Base-by-base conservation (phyloP, 2,329 filamentous ascomycete species). In the Xylariaceae sp. region DNA sequence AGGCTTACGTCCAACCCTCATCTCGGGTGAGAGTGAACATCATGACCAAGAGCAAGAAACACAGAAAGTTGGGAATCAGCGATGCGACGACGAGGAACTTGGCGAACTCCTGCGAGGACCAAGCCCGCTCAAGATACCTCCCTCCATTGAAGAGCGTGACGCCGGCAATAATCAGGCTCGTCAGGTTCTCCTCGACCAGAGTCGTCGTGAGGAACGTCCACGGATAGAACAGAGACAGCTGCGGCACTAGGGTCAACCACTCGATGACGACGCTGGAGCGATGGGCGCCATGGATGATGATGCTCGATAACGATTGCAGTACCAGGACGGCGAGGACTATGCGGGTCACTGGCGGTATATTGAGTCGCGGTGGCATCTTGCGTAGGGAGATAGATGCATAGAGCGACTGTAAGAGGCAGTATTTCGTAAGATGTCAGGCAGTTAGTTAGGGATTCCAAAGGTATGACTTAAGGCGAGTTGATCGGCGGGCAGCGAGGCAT, bases 61-160 rank as follows among this genome's bases (percentile, higher is more conserved):
- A 86, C 61, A 92, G 70, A 15, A 89, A 66, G 74, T 97, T 97
- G 39, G 94, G 92, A 57, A 96, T 80, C 69, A 96, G 74, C 11
- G 89, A 81, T 53, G 88, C 83, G 65, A 96, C 81, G 13, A 89
- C 77, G 52, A 97, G 79, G 73, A 97, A 97, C 75, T 96, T 97
- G 70, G 86, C 90, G 73, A 97, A 90, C 74, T 97, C 93, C 59
- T 83, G 84, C 30, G 90, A 93, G 37, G 92, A 92, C 94, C 93
- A 99, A 39, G 94, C 93, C 70, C 94, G 83, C 81, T 99, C 94
- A 18, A 99, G 84, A 74, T 99, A 99, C 68, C 92, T 86, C 8
- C 94, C 94, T 57, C 93, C 93, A 77, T 96, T 90, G 74, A 92
- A 96, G 56, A 97, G 76, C 0, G 92, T 92, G 49, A 87, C 78